Percentiles rank a stretch among this genome's conserved stretches.
phyloP scores from a whole-genome alignment of 371 early-diverging fungal species.

The Mucor saturninus region DNA sequence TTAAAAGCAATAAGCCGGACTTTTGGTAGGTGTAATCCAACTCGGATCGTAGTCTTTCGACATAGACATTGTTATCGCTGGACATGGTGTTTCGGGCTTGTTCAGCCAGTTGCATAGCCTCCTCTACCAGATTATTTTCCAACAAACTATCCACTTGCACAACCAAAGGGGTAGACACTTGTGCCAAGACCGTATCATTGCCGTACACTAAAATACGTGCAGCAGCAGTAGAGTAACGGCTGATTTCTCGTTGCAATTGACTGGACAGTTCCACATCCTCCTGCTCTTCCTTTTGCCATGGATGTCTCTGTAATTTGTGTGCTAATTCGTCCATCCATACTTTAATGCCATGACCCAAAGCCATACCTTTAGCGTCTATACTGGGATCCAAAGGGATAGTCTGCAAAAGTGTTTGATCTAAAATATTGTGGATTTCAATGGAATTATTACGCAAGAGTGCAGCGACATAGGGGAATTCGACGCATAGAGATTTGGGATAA shows the following conservation, averaged over 20 bases:
- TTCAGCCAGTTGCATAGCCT: conserved; percentile 63
- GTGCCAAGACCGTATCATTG: conserved; percentile 65
- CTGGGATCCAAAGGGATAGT: conserved; percentile 54
- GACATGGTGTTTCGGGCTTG: conserved; percentile 53
- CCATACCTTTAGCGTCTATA: conserved; percentile 55
- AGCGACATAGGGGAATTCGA: conserved; percentile 79
- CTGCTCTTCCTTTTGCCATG: conserved; percentile 46
- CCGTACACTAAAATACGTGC: conserved; percentile 68
- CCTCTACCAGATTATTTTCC: conserved; percentile 55
- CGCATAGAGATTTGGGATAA: conserved; percentile 70
- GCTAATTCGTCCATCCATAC: conserved; percentile 52
- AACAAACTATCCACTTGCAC: conserved; percentile 62
- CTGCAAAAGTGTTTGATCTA: conserved; percentile 70
- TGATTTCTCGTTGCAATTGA: conserved; percentile 35
- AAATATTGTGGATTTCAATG: conserved; percentile 78
- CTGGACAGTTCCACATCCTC: conserved; percentile 40
- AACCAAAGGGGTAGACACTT: conserved; percentile 66
- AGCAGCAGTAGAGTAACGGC: conserved; percentile 53
- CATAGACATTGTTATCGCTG: conserved; percentile 41
- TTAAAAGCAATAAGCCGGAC: conserved; percentile 68
- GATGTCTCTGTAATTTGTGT: conserved; percentile 34
- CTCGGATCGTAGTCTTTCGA: conserved; percentile 54
- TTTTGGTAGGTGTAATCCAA: conserved; percentile 68
- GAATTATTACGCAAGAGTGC: conserved; percentile 72
- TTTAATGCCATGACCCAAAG: conserved; percentile 57